These are phyloP conservation scores for Veloboletus limbatus DNA, from an alignment of 1,284 basidiomycete species.

Conservation along the genomic window DNA sequence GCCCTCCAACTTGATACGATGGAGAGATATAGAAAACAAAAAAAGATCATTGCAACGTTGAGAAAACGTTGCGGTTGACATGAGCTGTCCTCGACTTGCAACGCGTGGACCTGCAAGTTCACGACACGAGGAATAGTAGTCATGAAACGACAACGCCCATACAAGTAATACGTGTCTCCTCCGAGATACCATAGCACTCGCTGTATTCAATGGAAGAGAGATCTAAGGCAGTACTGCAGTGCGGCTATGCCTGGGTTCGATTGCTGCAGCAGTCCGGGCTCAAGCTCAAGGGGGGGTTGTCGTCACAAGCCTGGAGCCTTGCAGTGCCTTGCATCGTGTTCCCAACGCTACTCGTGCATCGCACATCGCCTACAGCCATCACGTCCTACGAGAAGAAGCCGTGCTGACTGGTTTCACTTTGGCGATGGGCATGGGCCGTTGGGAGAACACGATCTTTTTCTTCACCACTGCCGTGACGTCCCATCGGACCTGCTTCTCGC, in stretches of 20 bases:
- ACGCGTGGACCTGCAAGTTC: conserved; percentile 17
- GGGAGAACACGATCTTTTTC: conserved; percentile 76
- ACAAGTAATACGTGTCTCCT: no score
- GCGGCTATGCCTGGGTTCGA: no score
- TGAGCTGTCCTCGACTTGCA: conserved; percentile 5
- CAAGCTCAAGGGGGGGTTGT: no score
- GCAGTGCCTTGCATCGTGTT: conserved; percentile 25
- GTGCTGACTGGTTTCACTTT: conserved; percentile 31
- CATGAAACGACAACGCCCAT: no score
- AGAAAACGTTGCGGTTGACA: conserved; percentile 27
- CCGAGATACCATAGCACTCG: no score
- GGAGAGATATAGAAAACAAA: not conserved
- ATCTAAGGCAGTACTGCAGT: no score
- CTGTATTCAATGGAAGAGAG: no score
- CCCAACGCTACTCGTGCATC: conserved; percentile 13
- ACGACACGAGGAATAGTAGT: conserved; percentile 10
- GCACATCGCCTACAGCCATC: not conserved
- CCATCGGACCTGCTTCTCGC: conserved; percentile 35
- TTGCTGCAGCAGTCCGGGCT: no score
- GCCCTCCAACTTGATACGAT: not conserved
- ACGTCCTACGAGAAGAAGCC: conserved; percentile 14
- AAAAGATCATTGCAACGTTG: conserved; percentile 28
- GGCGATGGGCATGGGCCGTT: conserved; percentile 67
- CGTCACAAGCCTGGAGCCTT: no score
- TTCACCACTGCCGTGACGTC: conserved; percentile 61